Percentiles rank a stretch among this genome's conserved stretches.
These are phyloP conservation scores for Cryphonectria radicalis DNA, from an alignment of 2,329 filamentous ascomycete genomes.

Conservation along the genomic window DNA sequence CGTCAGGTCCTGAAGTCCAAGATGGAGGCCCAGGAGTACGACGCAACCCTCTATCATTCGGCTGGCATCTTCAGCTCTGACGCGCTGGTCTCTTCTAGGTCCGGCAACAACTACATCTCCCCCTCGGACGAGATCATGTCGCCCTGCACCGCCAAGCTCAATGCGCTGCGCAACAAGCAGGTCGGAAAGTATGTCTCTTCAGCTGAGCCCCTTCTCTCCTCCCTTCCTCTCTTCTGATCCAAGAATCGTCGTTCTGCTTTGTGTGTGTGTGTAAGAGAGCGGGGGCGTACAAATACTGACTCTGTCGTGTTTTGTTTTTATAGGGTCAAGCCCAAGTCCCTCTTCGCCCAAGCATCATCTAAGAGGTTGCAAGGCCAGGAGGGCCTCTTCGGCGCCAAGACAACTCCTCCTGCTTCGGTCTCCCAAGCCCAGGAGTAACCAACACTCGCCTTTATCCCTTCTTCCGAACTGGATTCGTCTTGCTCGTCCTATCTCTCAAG, in stretches of 20 bases:
- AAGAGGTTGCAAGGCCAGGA: conserved; percentile 60
- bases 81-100: conserved; percentile 13
- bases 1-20: conserved; percentile 75
- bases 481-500: neutral
- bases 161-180: conserved; percentile 78
- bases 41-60: neutral
- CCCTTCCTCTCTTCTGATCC: neutral
- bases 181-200: conserved; percentile 68
- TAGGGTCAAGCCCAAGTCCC: conserved; percentile 69
- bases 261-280: neutral
- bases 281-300: neutral
- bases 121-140: conserved; percentile 91
- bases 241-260: neutral
- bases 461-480: neutral
- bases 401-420: conserved; percentile 25
- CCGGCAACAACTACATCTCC: conserved; percentile 63
- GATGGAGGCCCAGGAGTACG: conserved; percentile 58
- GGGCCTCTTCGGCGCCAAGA: conserved; percentile 43
- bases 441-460: neutral
- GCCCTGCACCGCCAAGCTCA: conserved; percentile 82
- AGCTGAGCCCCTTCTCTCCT: too few species aligned
- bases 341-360: conserved; percentile 68
- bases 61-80: conserved; percentile 5
- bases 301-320: neutral
- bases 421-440: conserved; percentile 9